Conservation (phyloP, 2,329 filamentous ascomycete genomes). For the Hirsutella rhossiliensis region DNA sequence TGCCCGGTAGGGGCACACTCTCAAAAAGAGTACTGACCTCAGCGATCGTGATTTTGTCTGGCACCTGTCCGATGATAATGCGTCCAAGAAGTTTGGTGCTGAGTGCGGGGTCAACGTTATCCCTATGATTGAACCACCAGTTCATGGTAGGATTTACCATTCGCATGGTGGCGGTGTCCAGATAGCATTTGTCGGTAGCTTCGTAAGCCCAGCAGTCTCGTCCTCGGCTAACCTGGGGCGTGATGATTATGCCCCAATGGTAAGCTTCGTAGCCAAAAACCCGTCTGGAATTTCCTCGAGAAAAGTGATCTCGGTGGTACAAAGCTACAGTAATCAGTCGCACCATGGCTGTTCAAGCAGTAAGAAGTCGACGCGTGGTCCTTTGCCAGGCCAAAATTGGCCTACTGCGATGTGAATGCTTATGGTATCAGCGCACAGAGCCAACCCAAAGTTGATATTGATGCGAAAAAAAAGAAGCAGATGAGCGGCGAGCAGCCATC, state of each 20-base stretch:
- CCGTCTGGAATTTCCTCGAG: slow-evolving; percentile 9
- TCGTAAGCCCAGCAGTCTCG: slow-evolving; percentile 11
- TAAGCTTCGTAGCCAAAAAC: slow-evolving; percentile 16
- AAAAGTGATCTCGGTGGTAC: slow-evolving; percentile 15
- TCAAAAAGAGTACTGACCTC: slow-evolving; percentile 12
- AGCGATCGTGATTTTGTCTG: slow-evolving; percentile 5
- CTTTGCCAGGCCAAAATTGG: not conserved
- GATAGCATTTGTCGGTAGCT: slow-evolving; percentile 17
- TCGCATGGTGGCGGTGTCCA: slow-evolving; percentile 17
- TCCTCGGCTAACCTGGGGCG: slow-evolving; percentile 7
- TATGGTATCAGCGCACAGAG: too few relatives aligned
- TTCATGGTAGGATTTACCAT: slow-evolving; percentile 19
- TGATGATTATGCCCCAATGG: slow-evolving; percentile 18
- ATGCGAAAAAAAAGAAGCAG: too few relatives aligned
- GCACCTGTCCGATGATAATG: slow-evolving; percentile 14
- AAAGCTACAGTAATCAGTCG: slow-evolving; percentile 13
- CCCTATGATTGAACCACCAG: slow-evolving; percentile 14
- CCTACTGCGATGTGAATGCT: too few relatives aligned
- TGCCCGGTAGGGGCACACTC: slow-evolving; percentile 13
- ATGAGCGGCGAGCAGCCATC: too few relatives aligned
- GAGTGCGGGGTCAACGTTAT: slow-evolving; percentile 7
- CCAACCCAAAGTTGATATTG: too few relatives aligned
- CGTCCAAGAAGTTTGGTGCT: slow-evolving; percentile 14
- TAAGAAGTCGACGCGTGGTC: not conserved
- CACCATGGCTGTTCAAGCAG: slow-evolving; percentile 5